phyloP scores from a whole-genome alignment of 805 yeast species.

The Monosporozyma unispora region DNA sequence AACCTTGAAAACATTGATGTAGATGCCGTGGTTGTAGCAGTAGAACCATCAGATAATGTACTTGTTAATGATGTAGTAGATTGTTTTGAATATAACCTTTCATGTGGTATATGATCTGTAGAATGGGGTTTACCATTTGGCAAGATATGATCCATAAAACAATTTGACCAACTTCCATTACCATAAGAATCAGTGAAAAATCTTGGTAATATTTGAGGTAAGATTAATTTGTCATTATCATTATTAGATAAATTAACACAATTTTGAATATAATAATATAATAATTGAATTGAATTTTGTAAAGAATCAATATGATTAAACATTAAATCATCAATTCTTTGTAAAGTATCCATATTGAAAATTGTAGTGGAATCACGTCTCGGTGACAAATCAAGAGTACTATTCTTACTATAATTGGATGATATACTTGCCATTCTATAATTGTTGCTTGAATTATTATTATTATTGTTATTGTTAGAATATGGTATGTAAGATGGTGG shows the following conservation, averaged over 20 bases:
- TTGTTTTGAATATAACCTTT: not conserved
- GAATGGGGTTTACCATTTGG: not conserved
- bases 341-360: not conserved
- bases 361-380: not conserved
- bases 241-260: conserved; percentile 12
- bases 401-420: not conserved
- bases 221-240: conserved; percentile 6
- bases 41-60: not conserved
- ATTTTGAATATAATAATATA: conserved; percentile 21
- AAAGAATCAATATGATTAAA: conserved; percentile 24
- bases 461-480: not conserved
- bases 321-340: conserved; percentile 8
- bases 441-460: not conserved
- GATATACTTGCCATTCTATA: not conserved
- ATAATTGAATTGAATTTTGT: conserved; percentile 22
- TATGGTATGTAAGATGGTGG: not conserved
- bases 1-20: not conserved
- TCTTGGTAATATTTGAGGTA: conserved; percentile 66
- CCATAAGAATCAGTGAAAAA: conserved; percentile 58
- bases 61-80: not conserved
- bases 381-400: not conserved
- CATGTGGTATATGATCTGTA: not conserved
- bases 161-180: conserved; percentile 75
- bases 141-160: conserved; percentile 32
- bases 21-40: not conserved